Evolutionary conservation across 75 land plant species (phyloP), one percentile per base, ranked within the genome.

Genomic region (Selaginella moellendorffii): DNA sequence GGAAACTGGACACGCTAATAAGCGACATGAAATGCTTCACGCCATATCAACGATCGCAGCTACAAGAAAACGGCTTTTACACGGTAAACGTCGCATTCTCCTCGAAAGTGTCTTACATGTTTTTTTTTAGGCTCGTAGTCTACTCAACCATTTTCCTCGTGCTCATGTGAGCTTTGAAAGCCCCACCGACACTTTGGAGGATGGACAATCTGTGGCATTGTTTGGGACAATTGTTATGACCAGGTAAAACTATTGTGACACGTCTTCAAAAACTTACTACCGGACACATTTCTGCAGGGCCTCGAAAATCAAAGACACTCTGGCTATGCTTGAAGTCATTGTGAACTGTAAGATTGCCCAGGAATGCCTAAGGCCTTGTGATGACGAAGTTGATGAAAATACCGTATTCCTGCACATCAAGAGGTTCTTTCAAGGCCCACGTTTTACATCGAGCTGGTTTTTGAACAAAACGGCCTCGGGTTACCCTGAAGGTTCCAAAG

Each of bases 341-440:
- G 25, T 56, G 8, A 9, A 56, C 8, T 56, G 59, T 24, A 25
- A 21, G 5, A 19, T 56, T 19, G 59, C 8, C 8, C 59, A 25
- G 59, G 59, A 56, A 2, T 19, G 19, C 59, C 59, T 56, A 56
- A 5, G 25, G 14, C 46, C 46, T 14, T 36, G 10, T 36, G 46
- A 36, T 5, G 46, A 36, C 46, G 46, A 36, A 21, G n/a, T 8
- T 56, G 59, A 8, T 8, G 25, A 56, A 68, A 71, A 71, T 65
- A 73, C 22, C 12, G 73, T 88, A 46, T 79, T 82, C 67, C 62
- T 93, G 36, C 90, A 93, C 72, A 56, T 93, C 68, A 93, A 89
- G 69, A 89, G 72, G 64, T 93, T 74, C 64, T 83, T 82, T 52
- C 31, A 86, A 30, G 99, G 99, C 65, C 42, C 65, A 22, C 85